Conservation (phyloP, 177 flowering plant genomes). For the Vitis hybrid region DNA sequence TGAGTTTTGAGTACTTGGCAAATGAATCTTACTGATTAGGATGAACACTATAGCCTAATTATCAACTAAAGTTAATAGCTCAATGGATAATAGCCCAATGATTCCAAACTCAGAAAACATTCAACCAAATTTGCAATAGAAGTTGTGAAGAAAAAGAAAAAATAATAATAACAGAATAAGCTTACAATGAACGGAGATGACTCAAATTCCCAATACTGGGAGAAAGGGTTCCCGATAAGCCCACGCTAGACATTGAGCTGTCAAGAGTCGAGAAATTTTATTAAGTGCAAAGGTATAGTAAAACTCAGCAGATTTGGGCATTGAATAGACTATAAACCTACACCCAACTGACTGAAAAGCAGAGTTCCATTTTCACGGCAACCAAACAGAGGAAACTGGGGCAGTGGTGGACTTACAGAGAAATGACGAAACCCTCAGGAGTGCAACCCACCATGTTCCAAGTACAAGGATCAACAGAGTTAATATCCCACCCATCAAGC, state of each 20-base stretch:
- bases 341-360: slow-evolving; percentile 4
- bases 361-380: slow-evolving; percentile 1
- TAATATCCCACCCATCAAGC: slow-evolving; percentile 95
- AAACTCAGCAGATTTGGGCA: not conserved
- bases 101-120: not conserved
- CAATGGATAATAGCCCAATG: not conserved
- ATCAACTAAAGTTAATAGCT: not conserved
- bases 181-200: slow-evolving; percentile 81
- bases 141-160: not conserved
- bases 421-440: slow-evolving; percentile 71
- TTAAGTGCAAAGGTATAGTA: not conserved
- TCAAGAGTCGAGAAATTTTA: slow-evolving; percentile 13
- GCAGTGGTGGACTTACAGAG: slow-evolving; percentile 60
- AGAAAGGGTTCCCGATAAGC: slow-evolving; percentile 76
- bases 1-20: not conserved
- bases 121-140: not conserved
- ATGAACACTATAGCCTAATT: not conserved
- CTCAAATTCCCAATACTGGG: slow-evolving; percentile 82
- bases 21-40: not conserved
- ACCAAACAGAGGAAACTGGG: not conserved
- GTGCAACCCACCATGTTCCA: slow-evolving; percentile 96
- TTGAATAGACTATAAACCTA: not conserved
- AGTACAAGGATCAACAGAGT: slow-evolving; percentile 97
- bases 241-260: slow-evolving; percentile 82
- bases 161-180: not conserved